These are phyloP conservation scores for Odonthalia washingtoniensis DNA, from an alignment of 31 red algal genomes.

Conservation along the genomic window DNA sequence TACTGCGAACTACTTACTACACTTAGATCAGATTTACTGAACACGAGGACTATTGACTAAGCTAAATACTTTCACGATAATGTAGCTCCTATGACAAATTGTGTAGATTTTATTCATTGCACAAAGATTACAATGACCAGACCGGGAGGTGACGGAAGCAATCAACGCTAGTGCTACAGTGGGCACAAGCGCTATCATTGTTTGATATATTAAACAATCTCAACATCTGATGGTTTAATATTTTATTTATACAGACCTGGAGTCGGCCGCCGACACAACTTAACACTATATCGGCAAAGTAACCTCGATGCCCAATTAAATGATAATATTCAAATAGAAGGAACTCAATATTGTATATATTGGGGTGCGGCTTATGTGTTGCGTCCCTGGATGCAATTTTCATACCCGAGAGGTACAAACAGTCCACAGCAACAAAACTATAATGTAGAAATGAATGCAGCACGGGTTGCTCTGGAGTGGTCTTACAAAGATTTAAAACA, in stretches of 20 bases:
- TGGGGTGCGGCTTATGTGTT: background rate
- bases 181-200: conserved; percentile 10
- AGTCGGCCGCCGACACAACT: background rate
- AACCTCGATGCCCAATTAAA: background rate
- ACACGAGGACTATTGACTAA: too few species aligned
- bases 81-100: too few species aligned
- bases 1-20: too few species aligned
- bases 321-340: background rate
- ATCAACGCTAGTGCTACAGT: background rate
- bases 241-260: background rate
- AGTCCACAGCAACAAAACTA: background rate
- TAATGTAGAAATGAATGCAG: background rate
- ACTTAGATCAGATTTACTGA: too few species aligned
- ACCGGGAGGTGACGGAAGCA: background rate
- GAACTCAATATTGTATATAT: conserved; percentile 3
- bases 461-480: conserved; percentile 13
- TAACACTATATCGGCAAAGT: background rate
- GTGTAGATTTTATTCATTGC: too few species aligned
- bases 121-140: too few species aligned
- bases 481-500: conserved; percentile 5
- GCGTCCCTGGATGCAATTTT: conserved; percentile 1
- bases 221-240: background rate
- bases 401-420: background rate
- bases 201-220: background rate
- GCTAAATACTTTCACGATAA: too few species aligned